Evolutionary conservation across 108 stramenopile species (phyloP).

Genomic region (Cyclotella sp.): DNA sequence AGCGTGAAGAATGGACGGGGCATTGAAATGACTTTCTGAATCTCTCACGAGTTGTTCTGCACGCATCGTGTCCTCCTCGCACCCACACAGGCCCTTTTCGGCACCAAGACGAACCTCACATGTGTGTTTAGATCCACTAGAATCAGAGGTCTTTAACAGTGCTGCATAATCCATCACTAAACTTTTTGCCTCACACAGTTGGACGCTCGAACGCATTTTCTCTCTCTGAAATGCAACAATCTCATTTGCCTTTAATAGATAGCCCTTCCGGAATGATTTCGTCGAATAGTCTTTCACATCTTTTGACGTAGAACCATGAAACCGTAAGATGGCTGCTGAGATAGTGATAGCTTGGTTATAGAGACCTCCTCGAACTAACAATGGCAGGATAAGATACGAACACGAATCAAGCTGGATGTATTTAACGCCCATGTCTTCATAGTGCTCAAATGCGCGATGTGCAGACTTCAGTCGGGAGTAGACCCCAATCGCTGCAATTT

Average conservation of each 20-base stretch:
- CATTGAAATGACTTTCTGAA: constrained; percentile 60
- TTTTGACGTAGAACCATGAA: constrained; percentile 66
- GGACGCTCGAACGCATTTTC: constrained; percentile 67
- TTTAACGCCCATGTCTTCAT: constrained; percentile 63
- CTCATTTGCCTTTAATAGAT: constrained; percentile 72
- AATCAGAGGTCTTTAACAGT: constrained; percentile 53
- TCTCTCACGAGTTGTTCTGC: constrained; percentile 67
- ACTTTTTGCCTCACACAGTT: constrained; percentile 69
- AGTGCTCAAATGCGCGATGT: constrained; percentile 59
- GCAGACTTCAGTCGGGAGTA: constrained; percentile 55
- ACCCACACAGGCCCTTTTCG: constrained; percentile 72
- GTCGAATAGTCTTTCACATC: constrained; percentile 69
- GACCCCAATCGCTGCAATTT: constrained; percentile 70
- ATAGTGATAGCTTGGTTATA: constrained; percentile 72
- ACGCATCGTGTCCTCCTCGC: constrained; percentile 59
- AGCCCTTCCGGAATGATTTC: constrained; percentile 67
- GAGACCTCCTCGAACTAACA: constrained; percentile 66
- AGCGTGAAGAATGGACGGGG: constrained; percentile 55
- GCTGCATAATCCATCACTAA: constrained; percentile 73
- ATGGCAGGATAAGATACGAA: constrained; percentile 66
- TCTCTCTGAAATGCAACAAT: constrained; percentile 73
- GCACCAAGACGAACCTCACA: constrained; percentile 47
- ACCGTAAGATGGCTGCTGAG: constrained; percentile 55
- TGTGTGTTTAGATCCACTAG: constrained; percentile 16
- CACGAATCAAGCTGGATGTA: constrained; percentile 88